Evolutionary conservation across 192 early-diverging fungal species (phyloP).

Genomic region (Backusella sp.): DNA sequence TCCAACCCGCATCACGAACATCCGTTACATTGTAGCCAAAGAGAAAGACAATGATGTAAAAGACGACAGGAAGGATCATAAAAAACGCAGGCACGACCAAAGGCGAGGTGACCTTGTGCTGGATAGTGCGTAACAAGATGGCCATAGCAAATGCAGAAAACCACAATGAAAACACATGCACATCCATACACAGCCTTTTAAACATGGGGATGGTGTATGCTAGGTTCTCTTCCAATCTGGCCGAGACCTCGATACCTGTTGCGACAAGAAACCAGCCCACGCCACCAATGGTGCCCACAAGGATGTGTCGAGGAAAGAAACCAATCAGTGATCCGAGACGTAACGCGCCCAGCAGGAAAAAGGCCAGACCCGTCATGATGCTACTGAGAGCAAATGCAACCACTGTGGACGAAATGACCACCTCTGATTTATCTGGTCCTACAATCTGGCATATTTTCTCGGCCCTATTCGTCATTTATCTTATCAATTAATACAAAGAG

Average conservation of each 20-base stretch:
- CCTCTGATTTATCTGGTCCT: conserved; percentile 56
- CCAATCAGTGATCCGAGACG: conserved; percentile 75
- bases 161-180: conserved; percentile 77
- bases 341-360: conserved; percentile 82
- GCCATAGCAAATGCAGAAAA: conserved; percentile 64
- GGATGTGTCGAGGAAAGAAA: conserved; percentile 89
- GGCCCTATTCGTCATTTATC: conserved; percentile 39
- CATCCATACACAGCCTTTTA: conserved; percentile 60
- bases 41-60: conserved; percentile 65
- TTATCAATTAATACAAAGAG: conserved; percentile 9
- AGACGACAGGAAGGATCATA: conserved; percentile 72
- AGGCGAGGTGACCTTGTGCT: conserved; percentile 60
- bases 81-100: conserved; percentile 92
- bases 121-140: conserved; percentile 70
- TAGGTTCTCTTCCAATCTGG: conserved; percentile 54
- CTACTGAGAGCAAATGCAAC: conserved; percentile 85
- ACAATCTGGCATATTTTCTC: conserved; percentile 62
- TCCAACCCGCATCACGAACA: conserved; percentile 77
- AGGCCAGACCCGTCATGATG: conserved; percentile 84
- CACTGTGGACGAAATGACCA: conserved; percentile 88
- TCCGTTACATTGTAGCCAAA: conserved; percentile 60
- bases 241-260: conserved; percentile 90
- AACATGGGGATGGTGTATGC: conserved; percentile 60
- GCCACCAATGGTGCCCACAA: conserved; percentile 95
- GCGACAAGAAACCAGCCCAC: conserved; percentile 93